phyloP scores from a whole-genome alignment of 73 alveolate species.

The Loxodes magnus region DNA sequence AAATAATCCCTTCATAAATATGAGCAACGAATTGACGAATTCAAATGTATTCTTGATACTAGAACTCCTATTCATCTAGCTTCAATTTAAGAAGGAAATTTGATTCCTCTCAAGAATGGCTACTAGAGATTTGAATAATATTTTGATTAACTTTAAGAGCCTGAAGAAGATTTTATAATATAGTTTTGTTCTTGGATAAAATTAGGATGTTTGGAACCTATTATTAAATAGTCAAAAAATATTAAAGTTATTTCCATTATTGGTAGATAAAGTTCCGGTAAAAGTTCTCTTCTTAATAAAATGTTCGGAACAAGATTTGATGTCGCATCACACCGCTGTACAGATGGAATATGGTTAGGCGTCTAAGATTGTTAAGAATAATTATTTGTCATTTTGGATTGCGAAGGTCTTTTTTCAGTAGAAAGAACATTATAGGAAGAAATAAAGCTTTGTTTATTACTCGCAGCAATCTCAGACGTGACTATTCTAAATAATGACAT shows the following conservation, averaged over 20 bases:
- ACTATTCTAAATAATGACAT: conserved; percentile 40
- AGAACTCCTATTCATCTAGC: conserved; percentile 8
- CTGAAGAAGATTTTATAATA: neutral
- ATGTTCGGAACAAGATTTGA: conserved; percentile 55
- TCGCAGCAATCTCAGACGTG: conserved; percentile 36
- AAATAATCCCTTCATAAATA: too few relatives aligned
- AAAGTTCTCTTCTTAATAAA: conserved; percentile 50
- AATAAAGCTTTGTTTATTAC: conserved; percentile 25
- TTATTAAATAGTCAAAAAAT: neutral
- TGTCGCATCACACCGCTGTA: conserved; percentile 56
- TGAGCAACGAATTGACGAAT: too few relatives aligned
- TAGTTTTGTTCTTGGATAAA: neutral
- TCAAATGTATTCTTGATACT: neutral
- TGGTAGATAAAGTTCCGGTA: conserved; percentile 51
- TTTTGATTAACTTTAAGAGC: neutral
- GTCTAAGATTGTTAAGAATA: too few relatives aligned
- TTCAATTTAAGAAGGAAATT: conserved; percentile 1
- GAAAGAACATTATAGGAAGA: conserved; percentile 57
- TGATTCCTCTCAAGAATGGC: conserved; percentile 12
- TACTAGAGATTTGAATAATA: neutral
- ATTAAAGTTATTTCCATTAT: conserved; percentile 17
- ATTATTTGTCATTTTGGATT: conserved; percentile 34
- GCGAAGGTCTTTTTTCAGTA: conserved; percentile 53
- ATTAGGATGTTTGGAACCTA: neutral
- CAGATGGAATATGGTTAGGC: conserved; percentile 66